phyloP scores from a whole-genome alignment of 805 yeast genomes.

The Candida sithepensis region DNA sequence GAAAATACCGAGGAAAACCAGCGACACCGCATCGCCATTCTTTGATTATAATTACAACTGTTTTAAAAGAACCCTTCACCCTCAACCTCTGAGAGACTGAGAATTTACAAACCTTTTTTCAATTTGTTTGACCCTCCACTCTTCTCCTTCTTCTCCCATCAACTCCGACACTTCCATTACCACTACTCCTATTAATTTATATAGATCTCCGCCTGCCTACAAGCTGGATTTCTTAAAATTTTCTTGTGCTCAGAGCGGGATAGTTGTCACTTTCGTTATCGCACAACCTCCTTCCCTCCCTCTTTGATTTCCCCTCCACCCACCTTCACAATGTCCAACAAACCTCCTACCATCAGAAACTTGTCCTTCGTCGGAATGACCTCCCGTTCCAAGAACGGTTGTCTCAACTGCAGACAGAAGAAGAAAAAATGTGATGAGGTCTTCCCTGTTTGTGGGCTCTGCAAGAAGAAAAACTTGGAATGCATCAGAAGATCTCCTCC shows the following conservation, averaged over 20 bases:
- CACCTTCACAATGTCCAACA: conserved; percentile 8
- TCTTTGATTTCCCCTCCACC: background rate
- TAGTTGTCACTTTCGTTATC: background rate
- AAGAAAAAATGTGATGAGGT: conserved; percentile 50
- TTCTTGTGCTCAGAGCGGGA: no score
- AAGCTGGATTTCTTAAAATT: no score
- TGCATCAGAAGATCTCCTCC: conserved; percentile 27
- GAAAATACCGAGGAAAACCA: no score
- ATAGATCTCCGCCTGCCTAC: no score
- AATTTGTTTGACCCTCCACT: no score
- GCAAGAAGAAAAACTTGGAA: conserved; percentile 28
- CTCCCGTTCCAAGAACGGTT: conserved; percentile 36
- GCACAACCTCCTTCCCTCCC: background rate
- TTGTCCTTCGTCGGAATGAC: conserved; percentile 31
- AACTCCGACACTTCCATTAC: background rate
- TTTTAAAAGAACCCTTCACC: no score
- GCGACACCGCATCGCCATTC: no score
- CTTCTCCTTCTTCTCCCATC: no score
- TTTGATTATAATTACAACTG: no score
- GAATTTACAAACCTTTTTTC: no score
- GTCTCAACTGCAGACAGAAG: conserved; percentile 38
- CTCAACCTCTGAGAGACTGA: no score
- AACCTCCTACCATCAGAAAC: conserved; percentile 11
- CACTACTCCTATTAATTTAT: no score
- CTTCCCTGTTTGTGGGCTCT: conserved; percentile 44